phyloP scores from a whole-genome alignment of 257 asterid genomes.

The Linaria vulgaris region DNA sequence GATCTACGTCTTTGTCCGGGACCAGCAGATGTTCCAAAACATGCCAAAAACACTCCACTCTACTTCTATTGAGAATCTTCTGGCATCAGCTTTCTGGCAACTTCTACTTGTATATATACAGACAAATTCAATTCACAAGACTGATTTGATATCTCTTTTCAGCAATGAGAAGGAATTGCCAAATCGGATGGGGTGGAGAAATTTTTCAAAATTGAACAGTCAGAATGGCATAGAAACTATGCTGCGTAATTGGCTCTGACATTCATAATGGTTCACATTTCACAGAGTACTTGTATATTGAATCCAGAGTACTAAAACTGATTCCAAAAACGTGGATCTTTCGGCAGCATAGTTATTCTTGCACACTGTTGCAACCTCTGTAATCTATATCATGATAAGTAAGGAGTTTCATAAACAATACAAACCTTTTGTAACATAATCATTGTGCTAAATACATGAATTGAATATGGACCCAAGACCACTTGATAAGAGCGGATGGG shows the following conservation, averaged over 20 bases:
- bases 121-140: conserved; percentile 16
- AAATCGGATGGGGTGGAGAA: background rate
- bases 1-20: too few relatives aligned
- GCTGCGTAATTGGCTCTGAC: background rate
- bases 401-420: too few relatives aligned
- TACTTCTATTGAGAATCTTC: conserved; percentile 20
- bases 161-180: conserved; percentile 2
- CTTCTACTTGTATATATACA: conserved; percentile 12
- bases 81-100: conserved; percentile 27
- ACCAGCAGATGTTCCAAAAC: too few relatives aligned
- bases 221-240: background rate
- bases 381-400: too few relatives aligned
- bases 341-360: conserved; percentile 8
- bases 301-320: conserved; percentile 1
- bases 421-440: too few relatives aligned
- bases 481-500: background rate
- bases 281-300: too few relatives aligned
- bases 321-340: background rate
- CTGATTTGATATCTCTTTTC: conserved; percentile 18
- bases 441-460: background rate
- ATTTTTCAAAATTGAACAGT: background rate
- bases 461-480: background rate
- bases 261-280: background rate
- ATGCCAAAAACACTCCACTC: background rate
- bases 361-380: too few relatives aligned